Evolutionary conservation across 495 filamentous ascomycete species (phyloP).

Genomic region (Umbilicaria muhlenbergii): DNA sequence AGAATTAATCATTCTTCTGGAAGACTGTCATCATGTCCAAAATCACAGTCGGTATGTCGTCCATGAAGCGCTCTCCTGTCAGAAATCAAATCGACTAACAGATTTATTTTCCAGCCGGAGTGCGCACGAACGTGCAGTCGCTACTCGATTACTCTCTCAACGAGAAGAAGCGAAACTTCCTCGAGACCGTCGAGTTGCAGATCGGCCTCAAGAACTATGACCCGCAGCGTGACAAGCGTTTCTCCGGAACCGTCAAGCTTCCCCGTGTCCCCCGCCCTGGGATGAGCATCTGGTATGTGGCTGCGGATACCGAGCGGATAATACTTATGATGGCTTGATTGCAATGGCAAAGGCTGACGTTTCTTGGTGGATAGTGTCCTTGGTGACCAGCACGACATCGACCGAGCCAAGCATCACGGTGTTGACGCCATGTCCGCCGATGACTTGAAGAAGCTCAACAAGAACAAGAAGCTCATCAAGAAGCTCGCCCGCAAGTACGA

Average conservation of each 20-base stretch:
- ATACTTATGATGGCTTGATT: not conserved
- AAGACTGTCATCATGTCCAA: constrained; percentile 64
- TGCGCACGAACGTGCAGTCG: constrained; percentile 82
- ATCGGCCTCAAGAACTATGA: constrained; percentile 99
- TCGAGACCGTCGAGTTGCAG: constrained; percentile 86
- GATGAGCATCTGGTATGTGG: constrained; percentile 77
- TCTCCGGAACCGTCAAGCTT: constrained; percentile 95
- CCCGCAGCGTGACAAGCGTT: constrained; percentile 99
- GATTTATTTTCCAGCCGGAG: constrained; percentile 53
- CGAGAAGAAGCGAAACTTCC: constrained; percentile 99
- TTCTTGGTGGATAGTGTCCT: constrained; percentile 46
- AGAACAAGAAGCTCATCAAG: constrained; percentile 99
- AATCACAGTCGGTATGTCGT: constrained; percentile 66
- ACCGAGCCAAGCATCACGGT: constrained; percentile 95
- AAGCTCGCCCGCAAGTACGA: constrained; percentile 99
- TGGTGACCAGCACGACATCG: constrained; percentile 99
- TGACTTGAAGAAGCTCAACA: constrained; percentile 99
- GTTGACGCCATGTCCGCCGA: constrained; percentile 95
- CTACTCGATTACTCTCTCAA: constrained; percentile 88
- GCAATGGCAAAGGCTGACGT: constrained; percentile 7
- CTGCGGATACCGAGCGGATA: not conserved
- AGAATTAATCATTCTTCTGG: constrained; percentile 39
- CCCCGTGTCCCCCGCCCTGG: constrained; percentile 77
- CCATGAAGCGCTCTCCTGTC: not conserved
- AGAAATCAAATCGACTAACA: constrained; percentile 11